phyloP scores from a whole-genome alignment of 129 eudicot species.

The Pittosporum tobira region DNA sequence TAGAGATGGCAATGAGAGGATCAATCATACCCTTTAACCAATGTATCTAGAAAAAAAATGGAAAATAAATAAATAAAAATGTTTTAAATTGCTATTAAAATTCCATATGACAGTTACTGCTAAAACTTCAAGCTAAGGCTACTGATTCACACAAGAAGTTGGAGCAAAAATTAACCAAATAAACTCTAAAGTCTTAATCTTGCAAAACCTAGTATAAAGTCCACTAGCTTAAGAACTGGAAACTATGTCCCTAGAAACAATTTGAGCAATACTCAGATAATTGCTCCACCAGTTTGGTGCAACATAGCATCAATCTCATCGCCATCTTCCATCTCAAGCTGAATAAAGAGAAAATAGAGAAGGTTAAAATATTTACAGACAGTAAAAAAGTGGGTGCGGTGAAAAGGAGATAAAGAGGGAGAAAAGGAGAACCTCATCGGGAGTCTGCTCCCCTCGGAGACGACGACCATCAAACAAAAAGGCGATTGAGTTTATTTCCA shows the following conservation, averaged over 20 bases:
- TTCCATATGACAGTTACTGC: not conserved
- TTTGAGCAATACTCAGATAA: not conserved
- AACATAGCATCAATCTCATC: too few species aligned
- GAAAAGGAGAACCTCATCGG: conserved; percentile 28
- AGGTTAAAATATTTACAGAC: not conserved
- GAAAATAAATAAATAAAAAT: not conserved
- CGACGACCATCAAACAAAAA: conserved; percentile 48
- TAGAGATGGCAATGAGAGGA: too few species aligned
- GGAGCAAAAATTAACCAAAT: not conserved
- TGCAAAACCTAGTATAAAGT: not conserved
- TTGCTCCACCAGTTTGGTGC: conserved; percentile 9
- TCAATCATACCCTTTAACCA: too few species aligned
- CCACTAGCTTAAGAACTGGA: not conserved
- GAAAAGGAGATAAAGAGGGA: conserved; percentile 16
- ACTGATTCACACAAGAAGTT: too few species aligned
- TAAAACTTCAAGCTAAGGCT: too few species aligned
- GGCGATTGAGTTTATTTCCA: conserved; percentile 31
- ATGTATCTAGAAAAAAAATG: not conserved
- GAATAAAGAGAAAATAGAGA: not conserved
- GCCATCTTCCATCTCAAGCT: conserved; percentile 14
- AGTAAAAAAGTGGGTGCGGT: too few species aligned
- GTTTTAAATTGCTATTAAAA: too few species aligned
- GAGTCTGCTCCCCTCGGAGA: conserved; percentile 39
- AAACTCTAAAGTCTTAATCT: not conserved
- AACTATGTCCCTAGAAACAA: too few species aligned